Base-by-base conservation (phyloP, 2,329 filamentous ascomycete species). In the Penicillium sp. region DNA sequence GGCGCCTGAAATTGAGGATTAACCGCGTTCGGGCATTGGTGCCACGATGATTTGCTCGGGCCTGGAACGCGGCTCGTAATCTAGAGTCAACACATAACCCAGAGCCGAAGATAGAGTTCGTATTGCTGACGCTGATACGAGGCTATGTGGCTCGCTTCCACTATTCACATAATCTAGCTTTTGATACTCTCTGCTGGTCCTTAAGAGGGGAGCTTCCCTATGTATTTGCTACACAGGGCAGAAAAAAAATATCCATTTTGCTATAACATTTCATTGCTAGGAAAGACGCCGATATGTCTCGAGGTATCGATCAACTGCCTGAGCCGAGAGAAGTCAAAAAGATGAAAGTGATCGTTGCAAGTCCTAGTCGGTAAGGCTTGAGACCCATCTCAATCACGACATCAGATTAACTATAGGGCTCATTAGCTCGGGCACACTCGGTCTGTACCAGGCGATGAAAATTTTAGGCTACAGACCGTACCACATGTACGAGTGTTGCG, bases 381-480 rank as follows among this genome's bases (percentile, higher is more conserved):
- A 9, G n/a, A 36, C 6, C 15, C 15, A 36, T 0, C 18, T 36
- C 33, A 21, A 3, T 21, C 18, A 21, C 3, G 18, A 3, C 18
- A 21, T 21, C 18, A 21, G 3, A 21, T 2, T 21, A 21, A 21
- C 2, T 21, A 2, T 21, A 21, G 18, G 18, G 3, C 3, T 21
- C 18, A 3, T 18, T 45, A 65, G 63, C 21, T 61, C 63, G 2
- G 63, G 63, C 1, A 65, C 62, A 0, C 45, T 65, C 7, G 61
- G 63, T 3, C 57, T 65, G 1, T 62, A 64, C 15, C 16, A 18
- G 15, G 63, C 62, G 1, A 49, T 65, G 51, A 23, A 61, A 10
- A 65, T 61, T 2, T 47, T 65, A 6, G 63, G 63, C 2, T 65
- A 58, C 53, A 62, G 49, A 2, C 41, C 63, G 2, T 65, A 65